Conservation (phyloP, 148 eudicot genomes). For the Rhododendron simsii region DNA sequence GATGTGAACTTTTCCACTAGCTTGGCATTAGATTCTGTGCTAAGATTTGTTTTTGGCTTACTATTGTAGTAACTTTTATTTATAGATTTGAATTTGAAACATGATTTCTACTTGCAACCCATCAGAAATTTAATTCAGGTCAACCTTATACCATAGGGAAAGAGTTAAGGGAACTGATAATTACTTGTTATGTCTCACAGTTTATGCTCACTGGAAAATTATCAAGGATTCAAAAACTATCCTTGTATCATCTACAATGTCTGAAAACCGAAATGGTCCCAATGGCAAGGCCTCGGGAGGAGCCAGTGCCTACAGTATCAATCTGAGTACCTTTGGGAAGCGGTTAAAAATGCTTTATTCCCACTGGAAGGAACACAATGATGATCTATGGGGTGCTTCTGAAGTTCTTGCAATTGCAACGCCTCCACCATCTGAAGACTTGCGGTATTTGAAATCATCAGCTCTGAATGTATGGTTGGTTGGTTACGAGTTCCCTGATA, state of each 20-base stretch:
- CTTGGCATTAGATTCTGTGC: not conserved
- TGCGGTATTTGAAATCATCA: conserved; percentile 52
- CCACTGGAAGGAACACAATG: conserved; percentile 33
- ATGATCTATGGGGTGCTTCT: conserved; percentile 37
- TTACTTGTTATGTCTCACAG: not conserved
- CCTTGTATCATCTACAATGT: conserved; percentile 24
- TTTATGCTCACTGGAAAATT: not conserved
- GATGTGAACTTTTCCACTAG: not conserved
- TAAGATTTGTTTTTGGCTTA: not conserved
- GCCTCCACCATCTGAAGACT: conserved; percentile 49
- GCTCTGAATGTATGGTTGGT: conserved; percentile 52
- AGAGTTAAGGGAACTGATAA: not conserved
- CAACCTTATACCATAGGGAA: not conserved
- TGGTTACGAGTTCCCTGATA: conserved; percentile 59
- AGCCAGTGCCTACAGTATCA: conserved; percentile 28
- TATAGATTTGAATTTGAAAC: not conserved
- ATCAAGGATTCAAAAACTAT: not conserved
- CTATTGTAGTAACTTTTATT: not conserved
- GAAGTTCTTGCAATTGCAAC: conserved; percentile 43
- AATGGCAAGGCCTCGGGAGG: conserved; percentile 12
- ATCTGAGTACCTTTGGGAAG: conserved; percentile 29
- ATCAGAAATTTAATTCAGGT: not conserved
- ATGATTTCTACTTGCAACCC: not conserved
- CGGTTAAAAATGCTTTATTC: conserved; percentile 34
- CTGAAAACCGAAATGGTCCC: conserved; percentile 28